These are phyloP conservation scores for Xenoacremonium recifei DNA, from an alignment of 2,329 filamentous ascomycete species.

Conservation along the genomic window DNA sequence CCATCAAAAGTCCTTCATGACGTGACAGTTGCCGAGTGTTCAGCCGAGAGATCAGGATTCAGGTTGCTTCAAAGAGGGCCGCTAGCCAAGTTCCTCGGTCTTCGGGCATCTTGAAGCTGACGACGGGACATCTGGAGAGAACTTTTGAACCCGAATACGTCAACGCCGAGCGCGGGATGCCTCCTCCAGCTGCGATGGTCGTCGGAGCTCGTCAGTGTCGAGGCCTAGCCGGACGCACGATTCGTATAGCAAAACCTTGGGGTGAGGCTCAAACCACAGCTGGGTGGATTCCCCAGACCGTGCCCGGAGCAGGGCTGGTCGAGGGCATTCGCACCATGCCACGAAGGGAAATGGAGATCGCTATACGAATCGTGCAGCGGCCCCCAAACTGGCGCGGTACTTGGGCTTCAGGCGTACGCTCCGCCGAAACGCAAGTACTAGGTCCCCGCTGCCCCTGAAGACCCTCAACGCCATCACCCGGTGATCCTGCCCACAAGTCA, in stretches of 20 bases:
- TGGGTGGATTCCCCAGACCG: not conserved
- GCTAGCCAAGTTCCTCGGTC: no score
- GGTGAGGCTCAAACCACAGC: not conserved
- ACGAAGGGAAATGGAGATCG: conserved; percentile 8
- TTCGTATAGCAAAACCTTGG: not conserved
- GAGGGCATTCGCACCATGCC: not conserved
- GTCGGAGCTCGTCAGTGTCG: conserved; percentile 2
- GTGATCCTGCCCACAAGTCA: not conserved
- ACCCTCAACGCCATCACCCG: not conserved
- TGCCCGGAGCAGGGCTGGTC: not conserved
- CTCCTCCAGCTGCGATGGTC: conserved; percentile 5
- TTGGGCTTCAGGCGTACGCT: no score
- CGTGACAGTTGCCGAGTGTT: no score
- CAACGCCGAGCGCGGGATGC: no score
- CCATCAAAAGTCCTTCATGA: no score
- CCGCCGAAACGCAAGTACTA: not conserved
- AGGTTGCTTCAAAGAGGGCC: no score
- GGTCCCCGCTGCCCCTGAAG: conserved; percentile 14
- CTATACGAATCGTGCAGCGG: conserved; percentile 19
- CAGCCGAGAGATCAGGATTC: no score
- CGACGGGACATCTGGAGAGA: no score
- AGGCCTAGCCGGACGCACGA: not conserved
- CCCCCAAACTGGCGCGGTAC: no score
- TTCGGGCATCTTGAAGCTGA: no score
- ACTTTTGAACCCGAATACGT: no score